Percentiles rank a stretch among this genome's conserved stretches.
These are phyloP conservation scores for Buddleja alternifolia DNA, from an alignment of 257 asterid genomes.

Conservation along the genomic window DNA sequence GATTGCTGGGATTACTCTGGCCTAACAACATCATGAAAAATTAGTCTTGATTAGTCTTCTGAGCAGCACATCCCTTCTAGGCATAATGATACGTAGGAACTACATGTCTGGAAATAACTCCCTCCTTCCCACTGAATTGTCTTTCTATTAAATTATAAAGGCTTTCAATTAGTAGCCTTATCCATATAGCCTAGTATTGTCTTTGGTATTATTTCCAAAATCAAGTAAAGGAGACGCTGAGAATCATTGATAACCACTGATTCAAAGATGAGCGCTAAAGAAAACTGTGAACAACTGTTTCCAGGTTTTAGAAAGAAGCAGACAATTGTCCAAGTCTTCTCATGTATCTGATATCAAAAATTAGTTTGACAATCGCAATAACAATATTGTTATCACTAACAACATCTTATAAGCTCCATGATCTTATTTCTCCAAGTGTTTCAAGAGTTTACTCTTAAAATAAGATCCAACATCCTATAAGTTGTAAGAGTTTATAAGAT, in stretches of 20 bases:
- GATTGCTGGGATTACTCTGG: neutral
- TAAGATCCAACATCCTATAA: no score
- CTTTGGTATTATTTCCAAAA: neutral
- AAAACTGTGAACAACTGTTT: constrained; percentile 9
- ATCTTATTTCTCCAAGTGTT: no score
- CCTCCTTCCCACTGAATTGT: neutral
- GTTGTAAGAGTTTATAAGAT: no score
- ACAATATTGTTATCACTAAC: no score
- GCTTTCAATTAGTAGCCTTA: constrained; percentile 7
- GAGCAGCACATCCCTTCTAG: neutral
- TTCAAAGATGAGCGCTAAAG: neutral
- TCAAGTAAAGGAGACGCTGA: neutral
- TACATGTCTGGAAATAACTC: neutral
- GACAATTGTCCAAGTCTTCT: constrained; percentile 17
- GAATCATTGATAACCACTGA: neutral
- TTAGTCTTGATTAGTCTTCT: neutral
- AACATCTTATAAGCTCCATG: no score
- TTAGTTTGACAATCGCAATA: no score
- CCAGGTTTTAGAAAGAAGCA: neutral
- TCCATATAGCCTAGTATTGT: neutral
- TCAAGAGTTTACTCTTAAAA: no score
- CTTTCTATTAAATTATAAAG: neutral
- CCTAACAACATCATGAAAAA: neutral
- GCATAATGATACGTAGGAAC: neutral
- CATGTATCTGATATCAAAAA: no score